These are phyloP conservation scores for Leccinum cinnamomeum DNA, from an alignment of 1,284 basidiomycete species.

Conservation along the genomic window DNA sequence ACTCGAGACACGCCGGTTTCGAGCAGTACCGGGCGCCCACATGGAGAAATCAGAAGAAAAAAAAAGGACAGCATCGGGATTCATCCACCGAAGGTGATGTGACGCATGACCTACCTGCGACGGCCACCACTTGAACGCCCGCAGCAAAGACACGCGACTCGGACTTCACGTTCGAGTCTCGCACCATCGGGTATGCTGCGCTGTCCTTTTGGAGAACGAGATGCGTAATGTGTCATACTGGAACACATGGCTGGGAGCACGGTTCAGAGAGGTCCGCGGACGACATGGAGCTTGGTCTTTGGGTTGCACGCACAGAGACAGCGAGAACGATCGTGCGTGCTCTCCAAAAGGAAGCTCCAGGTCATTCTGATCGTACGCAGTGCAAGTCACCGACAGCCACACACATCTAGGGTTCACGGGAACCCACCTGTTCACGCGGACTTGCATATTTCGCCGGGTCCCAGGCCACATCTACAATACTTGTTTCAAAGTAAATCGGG, in stretches of 20 bases:
- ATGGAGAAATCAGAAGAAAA: neutral
- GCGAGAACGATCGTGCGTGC: conserved; percentile 41
- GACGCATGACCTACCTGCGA: conserved; percentile 6
- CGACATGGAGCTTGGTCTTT: conserved; percentile 29
- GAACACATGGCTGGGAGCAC: conserved; percentile 42
- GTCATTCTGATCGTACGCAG: conserved; percentile 10
- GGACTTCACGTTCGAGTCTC: conserved; percentile 8
- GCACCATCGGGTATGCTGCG: conserved; percentile 25
- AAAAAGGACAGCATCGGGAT: conserved; percentile 7
- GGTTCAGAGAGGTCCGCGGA: conserved; percentile 45
- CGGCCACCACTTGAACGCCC: conserved; percentile 10
- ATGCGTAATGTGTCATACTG: conserved; percentile 47
- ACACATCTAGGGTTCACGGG: conserved; percentile 1
- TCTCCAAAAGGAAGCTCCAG: conserved; percentile 37
- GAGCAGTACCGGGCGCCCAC: conserved; percentile 8
- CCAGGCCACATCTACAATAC: neutral
- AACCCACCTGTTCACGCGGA: conserved; percentile 16
- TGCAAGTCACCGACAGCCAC: conserved; percentile 9
- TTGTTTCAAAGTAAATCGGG: neutral
- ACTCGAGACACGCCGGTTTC: neutral
- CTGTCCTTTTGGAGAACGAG: conserved; percentile 42
- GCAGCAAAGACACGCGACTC: conserved; percentile 7
- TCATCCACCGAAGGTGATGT: conserved; percentile 1
- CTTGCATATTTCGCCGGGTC: neutral
- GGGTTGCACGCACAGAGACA: conserved; percentile 3